A percentile compares a stretch with the other conserved stretches of the same genome.
Evolutionary conservation across 1,284 basidiomycete genomes (phyloP).

Genomic region (Fomitopsis pinicola): DNA sequence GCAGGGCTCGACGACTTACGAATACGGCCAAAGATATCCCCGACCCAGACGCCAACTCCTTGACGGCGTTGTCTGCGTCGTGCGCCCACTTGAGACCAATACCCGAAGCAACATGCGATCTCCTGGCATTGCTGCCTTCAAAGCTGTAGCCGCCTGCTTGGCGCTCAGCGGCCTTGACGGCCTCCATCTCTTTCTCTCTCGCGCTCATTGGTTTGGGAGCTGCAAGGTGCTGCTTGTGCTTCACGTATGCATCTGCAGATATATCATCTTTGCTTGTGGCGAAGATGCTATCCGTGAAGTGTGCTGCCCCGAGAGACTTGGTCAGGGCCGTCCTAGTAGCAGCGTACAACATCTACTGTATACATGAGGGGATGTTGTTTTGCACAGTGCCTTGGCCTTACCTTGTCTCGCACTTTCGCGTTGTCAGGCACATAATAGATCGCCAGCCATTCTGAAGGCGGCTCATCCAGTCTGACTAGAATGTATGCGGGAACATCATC

Average conservation of each 20-base stretch:
- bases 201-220: conserved; percentile 80
- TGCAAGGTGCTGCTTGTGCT: conserved; percentile 66
- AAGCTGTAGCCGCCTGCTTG: conserved; percentile 43
- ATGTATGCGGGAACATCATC: conserved; percentile 69
- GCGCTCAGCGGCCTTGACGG: conserved; percentile 70
- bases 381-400: conserved; percentile 19
- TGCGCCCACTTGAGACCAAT: conserved; percentile 61
- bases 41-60: conserved; percentile 45
- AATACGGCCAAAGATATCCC: conserved; percentile 56
- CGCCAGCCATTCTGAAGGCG: conserved; percentile 61
- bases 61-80: conserved; percentile 62
- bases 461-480: conserved; percentile 58
- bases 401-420: conserved; percentile 76
- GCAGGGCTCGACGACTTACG: conserved; percentile 40
- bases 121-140: conserved; percentile 51
- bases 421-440: conserved; percentile 75
- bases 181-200: conserved; percentile 76
- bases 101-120: conserved; percentile 52
- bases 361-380: neutral
- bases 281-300: conserved; percentile 78
- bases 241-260: conserved; percentile 64
- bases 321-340: conserved; percentile 72
- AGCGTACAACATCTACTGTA: conserved; percentile 85
- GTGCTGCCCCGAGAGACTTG: conserved; percentile 71
- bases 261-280: conserved; percentile 74